These are phyloP conservation scores for Solanum verrucosum DNA, from an alignment of 257 asterid genomes.

Conservation along the genomic window DNA sequence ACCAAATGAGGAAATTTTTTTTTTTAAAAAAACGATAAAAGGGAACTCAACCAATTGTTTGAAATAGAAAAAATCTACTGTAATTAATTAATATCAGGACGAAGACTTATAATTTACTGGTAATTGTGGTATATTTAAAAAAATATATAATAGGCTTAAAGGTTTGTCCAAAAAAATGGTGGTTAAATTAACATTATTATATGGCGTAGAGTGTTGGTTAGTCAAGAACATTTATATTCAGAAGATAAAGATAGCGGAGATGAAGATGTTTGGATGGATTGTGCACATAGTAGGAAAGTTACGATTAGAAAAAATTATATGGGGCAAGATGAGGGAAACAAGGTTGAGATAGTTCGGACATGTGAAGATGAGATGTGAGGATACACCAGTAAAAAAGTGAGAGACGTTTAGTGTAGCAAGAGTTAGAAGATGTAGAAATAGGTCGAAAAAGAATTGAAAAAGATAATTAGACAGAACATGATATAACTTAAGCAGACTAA, in stretches of 20 bases:
- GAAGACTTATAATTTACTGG: not conserved
- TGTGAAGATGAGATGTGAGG: not conserved
- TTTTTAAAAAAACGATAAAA: not conserved
- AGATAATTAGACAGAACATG: too few relatives aligned
- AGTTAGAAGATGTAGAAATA: not conserved
- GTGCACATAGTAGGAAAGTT: not conserved
- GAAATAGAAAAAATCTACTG: not conserved
- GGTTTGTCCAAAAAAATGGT: not conserved
- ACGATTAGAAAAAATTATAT: not conserved
- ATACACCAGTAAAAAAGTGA: not conserved
- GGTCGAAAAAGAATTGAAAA: too few relatives aligned
- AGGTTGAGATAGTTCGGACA: not conserved
- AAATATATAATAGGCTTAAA: not conserved
- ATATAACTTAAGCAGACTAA: too few relatives aligned
- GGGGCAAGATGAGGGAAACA: not conserved
- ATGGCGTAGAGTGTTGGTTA: rapidly evolving
- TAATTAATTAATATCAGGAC: not conserved
- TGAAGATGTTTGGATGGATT: not conserved
- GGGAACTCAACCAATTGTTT: not conserved
- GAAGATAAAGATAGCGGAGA: not conserved
- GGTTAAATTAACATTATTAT: not conserved
- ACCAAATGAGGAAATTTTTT: not conserved
- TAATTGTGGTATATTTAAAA: not conserved
- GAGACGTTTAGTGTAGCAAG: not conserved
- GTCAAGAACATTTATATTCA: not conserved